Conservation (phyloP, 75 land plant species). For the Chamaecyparis obtusa region DNA sequence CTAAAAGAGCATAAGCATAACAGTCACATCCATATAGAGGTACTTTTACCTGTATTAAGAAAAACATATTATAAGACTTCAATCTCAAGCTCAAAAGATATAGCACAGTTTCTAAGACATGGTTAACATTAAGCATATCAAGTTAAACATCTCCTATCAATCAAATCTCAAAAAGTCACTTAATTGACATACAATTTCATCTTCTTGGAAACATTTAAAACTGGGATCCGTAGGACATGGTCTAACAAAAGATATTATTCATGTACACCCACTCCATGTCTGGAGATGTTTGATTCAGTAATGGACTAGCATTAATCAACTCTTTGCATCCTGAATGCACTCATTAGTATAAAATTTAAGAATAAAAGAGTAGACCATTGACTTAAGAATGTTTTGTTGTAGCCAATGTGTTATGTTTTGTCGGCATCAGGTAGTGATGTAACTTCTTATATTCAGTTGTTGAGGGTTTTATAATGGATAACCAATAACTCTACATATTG, state of each 20-base stretch:
- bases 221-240: background rate
- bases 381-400: too few species aligned
- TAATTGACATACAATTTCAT: background rate
- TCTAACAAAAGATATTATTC: background rate
- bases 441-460: too few species aligned
- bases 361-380: too few species aligned
- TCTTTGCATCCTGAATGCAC: background rate
- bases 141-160: background rate
- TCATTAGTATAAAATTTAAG: background rate
- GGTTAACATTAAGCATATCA: background rate
- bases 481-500: too few species aligned
- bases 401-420: too few species aligned
- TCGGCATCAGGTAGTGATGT: too few species aligned
- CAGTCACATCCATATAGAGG: slow-evolving; percentile 99
- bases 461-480: too few species aligned
- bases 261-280: background rate
- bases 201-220: background rate
- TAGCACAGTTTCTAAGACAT: background rate
- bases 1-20: slow-evolving; percentile 97
- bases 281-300: background rate
- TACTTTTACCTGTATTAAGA: slow-evolving; percentile 67
- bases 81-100: background rate
- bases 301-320: background rate
- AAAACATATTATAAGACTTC: background rate
- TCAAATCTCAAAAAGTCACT: background rate